Evolutionary conservation across 2,329 filamentous ascomycete genomes (phyloP).

Genomic region (Ustilaginoidea virens): DNA sequence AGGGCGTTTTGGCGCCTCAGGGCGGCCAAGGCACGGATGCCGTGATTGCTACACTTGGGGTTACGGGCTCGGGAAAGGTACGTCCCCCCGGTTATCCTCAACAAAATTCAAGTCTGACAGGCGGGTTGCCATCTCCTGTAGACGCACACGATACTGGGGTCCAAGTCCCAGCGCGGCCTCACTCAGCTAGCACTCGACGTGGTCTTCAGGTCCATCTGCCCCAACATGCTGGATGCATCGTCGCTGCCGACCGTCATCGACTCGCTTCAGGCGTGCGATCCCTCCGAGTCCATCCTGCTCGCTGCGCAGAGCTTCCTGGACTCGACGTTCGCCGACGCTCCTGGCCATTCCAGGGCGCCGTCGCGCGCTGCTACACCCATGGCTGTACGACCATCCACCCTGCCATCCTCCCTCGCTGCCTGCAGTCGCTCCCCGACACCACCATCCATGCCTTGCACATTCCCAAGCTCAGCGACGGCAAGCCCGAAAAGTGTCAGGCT

Average conservation of each 20-base stretch:
- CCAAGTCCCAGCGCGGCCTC: slow-evolving; percentile 69
- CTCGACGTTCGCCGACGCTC: slow-evolving; percentile 52
- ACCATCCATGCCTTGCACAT: slow-evolving; percentile 12
- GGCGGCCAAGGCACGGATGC: slow-evolving; percentile 75
- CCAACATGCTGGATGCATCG: slow-evolving; percentile 50
- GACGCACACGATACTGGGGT: slow-evolving; percentile 94
- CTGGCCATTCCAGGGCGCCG: slow-evolving; percentile 38
- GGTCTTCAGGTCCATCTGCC: slow-evolving; percentile 66
- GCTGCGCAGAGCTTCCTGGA: slow-evolving; percentile 67
- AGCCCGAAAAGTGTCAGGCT: slow-evolving; percentile 30
- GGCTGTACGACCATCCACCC: slow-evolving; percentile 37
- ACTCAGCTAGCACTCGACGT: slow-evolving; percentile 86
- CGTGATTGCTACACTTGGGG: slow-evolving; percentile 77
- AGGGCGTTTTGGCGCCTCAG: slow-evolving; percentile 61
- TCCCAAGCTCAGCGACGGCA: slow-evolving; percentile 13
- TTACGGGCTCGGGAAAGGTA: slow-evolving; percentile 94
- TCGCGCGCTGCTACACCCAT: slow-evolving; percentile 57
- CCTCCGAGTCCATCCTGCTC: slow-evolving; percentile 65
- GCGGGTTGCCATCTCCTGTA: slow-evolving; percentile 24
- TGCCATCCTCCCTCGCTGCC: slow-evolving; percentile 17
- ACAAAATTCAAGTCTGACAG: not conserved
- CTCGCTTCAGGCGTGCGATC: slow-evolving; percentile 61
- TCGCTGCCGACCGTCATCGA: slow-evolving; percentile 48
- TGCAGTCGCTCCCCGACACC: slow-evolving; percentile 8
- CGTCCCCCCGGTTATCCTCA: too few species aligned